A percentile compares a stretch with the other conserved stretches of the same genome.
Conservation (phyloP, 2,329 filamentous ascomycete species). For the Fusarium torulosum region DNA sequence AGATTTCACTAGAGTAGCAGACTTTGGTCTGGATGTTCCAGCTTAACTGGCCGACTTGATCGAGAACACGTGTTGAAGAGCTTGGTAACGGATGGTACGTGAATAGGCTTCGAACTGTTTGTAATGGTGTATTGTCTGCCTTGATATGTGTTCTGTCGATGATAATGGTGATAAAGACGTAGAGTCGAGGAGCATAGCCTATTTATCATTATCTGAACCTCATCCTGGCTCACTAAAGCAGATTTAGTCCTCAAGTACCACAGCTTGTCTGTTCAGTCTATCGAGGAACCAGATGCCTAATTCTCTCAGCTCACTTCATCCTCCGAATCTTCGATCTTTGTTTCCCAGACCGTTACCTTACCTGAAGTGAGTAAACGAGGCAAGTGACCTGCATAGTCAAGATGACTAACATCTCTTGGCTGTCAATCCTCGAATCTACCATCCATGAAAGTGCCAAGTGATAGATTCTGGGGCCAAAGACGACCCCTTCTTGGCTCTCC, state of each 20-base stretch:
- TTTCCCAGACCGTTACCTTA: no score
- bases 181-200: neutral
- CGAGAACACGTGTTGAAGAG: neutral
- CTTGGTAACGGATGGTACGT: no score
- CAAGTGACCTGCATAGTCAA: conserved; percentile 2
- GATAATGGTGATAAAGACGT: no score
- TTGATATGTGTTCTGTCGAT: no score
- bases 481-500: neutral
- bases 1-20: neutral
- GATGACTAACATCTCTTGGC: neutral
- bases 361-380: neutral
- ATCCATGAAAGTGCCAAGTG: neutral
- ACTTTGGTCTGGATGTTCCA: neutral
- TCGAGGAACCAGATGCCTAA: neutral
- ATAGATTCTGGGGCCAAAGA: neutral
- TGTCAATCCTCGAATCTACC: conserved; percentile 1
- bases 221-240: neutral
- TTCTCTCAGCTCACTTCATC: no score
- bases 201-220: neutral
- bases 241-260: no score
- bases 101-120: no score
- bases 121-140: no score
- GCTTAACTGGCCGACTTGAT: neutral
- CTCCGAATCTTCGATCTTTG: no score
- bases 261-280: no score